Evolutionary conservation across 2,329 filamentous ascomycete species (phyloP), one percentile per base, ranked within the genome.

Genomic region (Pseudogymnoascus sp.): DNA sequence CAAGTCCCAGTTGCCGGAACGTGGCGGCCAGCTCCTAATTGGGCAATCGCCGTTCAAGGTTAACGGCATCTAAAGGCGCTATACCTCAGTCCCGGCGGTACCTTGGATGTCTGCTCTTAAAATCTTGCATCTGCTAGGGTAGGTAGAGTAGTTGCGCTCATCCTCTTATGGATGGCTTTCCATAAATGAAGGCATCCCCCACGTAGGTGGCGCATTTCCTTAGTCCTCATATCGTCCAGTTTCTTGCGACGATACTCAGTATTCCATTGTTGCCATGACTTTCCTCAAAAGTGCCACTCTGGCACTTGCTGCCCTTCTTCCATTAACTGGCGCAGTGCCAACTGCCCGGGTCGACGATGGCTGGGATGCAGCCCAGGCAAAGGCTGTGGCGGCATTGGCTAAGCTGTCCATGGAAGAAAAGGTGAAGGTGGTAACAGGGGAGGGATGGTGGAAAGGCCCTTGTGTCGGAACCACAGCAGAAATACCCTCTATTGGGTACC

Each of bases 361-460:
- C 54, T 94, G 90, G 90, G 77, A 78, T 22, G 78, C 85, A 9
- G 88, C 87, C 61, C 90, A 91, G 71, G 73, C 76, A 50, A 89
- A 89, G 70, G 90, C 90, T 0, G 80, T 83, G 12, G 75, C 80
- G 4, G 74, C 92, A 63, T 81, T 95, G 3, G 77, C 78, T 34
- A 81, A 83, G 70, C 86, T 95, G 77, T 88, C 84, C 9, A 77
- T 90, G 50, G 76, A 82, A 2, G 89, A 94, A 71, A 95, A 94
- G 74, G 81, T 93, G 68, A 88, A 87, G 68, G 79, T 94, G 62
- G 91, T 89, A 3, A 89, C 88, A 0, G 90, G 90, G 11, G 82
- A 85, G 3, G 89, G 90, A 20, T 92, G 88, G 88, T 77, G 80
- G 67, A 88, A 88, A 75, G 86, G 84, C 0, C 80, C 84, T 63